Evolutionary conservation across 2,329 filamentous ascomycete genomes (phyloP), one percentile per base, ranked within the genome.

Genomic region (Scorias spongiosa): DNA sequence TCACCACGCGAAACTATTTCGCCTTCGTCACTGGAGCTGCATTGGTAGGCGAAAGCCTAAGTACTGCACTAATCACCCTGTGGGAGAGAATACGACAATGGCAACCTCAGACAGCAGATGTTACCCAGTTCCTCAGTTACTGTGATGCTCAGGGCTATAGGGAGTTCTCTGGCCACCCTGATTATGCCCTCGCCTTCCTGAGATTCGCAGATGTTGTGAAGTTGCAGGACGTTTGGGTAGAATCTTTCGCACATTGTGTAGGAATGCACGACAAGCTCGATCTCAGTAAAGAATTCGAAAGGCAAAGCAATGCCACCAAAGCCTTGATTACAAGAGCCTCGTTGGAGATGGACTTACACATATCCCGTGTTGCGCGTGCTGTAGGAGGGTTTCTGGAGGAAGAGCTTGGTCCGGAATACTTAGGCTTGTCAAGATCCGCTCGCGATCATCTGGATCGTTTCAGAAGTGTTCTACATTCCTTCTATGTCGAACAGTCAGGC

Each of bases 171-270:
- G 73, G 77, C 46, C 75, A 77, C 47, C 75, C 80, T 0, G 71
- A 78, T 42, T 77, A 87, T 55, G 78, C 83, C 0, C 58, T 87
- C 32, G 82, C 78, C 0, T 66, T 80, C 39, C 63, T 89, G 10
- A 73, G 74, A 42, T 70, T 86, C 38, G 78, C 81, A 2, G 84
- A 89, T 54, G 65, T 70, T 17, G 80, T 78, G 49, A 71, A 74
- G 42, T 61, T 81, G 20, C 68, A 66, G 43, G 70, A 76, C n/a
- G 62, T 84, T 10, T 89, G 84, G 67, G 71, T 78, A 10, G 74
- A 84, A 54, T 78, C 84, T 0, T 86, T 88, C 60, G 71, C 75
- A 11, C 84, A 91, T 55, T 86, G 83, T 55, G 80, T 81, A 30
- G 84, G 84, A 38, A 87, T 89, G 83, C 74, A 73, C 47, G 75